phyloP scores from a whole-genome alignment of 2,329 filamentous ascomycete genomes.

The Akanthomyces lecanii region DNA sequence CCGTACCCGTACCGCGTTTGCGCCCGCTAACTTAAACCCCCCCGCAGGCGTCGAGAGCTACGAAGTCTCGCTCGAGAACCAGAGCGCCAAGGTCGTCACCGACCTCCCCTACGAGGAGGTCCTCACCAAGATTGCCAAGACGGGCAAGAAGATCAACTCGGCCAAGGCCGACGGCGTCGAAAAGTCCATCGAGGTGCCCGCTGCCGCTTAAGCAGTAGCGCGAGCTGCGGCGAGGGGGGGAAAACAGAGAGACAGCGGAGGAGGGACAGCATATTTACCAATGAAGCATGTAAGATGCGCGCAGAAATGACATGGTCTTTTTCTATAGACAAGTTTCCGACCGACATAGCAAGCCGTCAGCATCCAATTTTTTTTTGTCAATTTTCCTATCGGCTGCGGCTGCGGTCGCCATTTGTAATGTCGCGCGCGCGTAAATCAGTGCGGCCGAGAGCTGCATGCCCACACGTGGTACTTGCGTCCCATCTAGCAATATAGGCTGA shows the following conservation, averaged over 20 bases:
- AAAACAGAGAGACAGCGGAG: not conserved
- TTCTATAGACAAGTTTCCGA: not conserved
- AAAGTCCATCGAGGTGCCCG: constrained; percentile 46
- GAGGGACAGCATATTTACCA: not conserved
- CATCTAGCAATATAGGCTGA: no score
- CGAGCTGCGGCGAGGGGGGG: not conserved
- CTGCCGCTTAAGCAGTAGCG: constrained; percentile 24
- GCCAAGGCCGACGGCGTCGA: constrained; percentile 65
- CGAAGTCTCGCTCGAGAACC: constrained; percentile 81
- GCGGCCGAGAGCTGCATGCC: no score
- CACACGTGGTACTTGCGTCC: no score
- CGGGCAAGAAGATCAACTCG: constrained; percentile 84
- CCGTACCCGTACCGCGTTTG: not conserved
- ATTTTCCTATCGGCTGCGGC: not conserved
- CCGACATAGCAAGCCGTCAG: not conserved
- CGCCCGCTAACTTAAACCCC: constrained; percentile 13
- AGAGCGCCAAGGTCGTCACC: constrained; percentile 75
- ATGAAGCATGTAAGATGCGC: not conserved
- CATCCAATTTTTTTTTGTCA: not conserved
- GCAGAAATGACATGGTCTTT: not conserved
- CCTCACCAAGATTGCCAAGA: constrained; percentile 87
- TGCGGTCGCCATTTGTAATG: not conserved
- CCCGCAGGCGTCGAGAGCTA: constrained; percentile 74
- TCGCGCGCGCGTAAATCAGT: not conserved
- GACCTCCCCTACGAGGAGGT: constrained; percentile 74